phyloP scores from a whole-genome alignment of 176 grass and related monocot species.

The Hsuehochloa calcarea region DNA sequence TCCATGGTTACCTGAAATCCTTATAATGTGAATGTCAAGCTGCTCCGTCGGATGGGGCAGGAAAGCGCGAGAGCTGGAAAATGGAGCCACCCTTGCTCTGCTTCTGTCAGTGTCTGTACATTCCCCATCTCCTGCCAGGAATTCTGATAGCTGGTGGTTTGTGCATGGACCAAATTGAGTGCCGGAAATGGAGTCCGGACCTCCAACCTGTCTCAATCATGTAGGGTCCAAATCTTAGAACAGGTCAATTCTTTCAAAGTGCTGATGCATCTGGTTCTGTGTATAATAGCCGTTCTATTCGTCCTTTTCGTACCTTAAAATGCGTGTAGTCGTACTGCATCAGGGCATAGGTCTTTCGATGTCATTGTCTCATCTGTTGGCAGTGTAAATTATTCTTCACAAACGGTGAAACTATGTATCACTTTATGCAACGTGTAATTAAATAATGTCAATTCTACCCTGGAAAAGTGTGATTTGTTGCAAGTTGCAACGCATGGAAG shows the following conservation, averaged over 20 bases:
- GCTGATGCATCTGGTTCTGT: conserved; percentile 39
- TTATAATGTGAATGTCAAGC: conserved; percentile 45
- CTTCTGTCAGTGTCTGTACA: conserved; percentile 61
- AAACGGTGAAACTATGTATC: conserved; percentile 29
- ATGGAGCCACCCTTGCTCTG: conserved; percentile 30
- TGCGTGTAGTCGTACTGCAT: conserved; percentile 18
- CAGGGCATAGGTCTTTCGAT: conserved; percentile 21
- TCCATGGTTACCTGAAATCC: conserved; percentile 44
- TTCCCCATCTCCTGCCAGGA: conserved; percentile 49
- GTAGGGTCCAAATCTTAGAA: conserved; percentile 52
- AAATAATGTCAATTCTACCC: conserved; percentile 28
- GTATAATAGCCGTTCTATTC: conserved; percentile 41
- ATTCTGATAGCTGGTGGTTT: conserved; percentile 58
- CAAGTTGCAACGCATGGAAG: conserved; percentile 16
- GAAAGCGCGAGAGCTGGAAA: conserved; percentile 38
- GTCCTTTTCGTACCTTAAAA: not conserved
- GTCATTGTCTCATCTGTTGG: not conserved
- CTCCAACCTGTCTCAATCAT: conserved; percentile 45
- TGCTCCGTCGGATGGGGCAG: conserved; percentile 42
- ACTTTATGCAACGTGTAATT: conserved; percentile 26
- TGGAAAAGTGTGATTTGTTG: conserved; percentile 18
- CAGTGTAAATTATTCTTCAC: conserved; percentile 41
- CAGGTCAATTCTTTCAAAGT: conserved; percentile 49
- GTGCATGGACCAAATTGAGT: conserved; percentile 45
- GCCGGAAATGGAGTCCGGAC: conserved; percentile 52